Conservation (phyloP, 768 basidiomycete genomes). For the Pleurotus citrinopileatus region DNA sequence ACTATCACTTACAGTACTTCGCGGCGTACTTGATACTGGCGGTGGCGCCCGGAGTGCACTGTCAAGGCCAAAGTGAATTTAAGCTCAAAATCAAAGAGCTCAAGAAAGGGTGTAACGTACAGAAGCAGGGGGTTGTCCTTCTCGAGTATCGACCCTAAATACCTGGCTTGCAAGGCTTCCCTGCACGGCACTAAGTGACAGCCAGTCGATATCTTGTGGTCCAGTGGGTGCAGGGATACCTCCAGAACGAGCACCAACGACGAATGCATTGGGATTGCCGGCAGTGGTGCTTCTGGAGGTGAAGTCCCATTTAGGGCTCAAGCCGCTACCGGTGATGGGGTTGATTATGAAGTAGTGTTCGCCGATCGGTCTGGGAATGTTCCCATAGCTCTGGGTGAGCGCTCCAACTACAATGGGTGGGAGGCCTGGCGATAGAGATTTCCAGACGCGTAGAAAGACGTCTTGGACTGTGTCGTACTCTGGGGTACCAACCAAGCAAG, state of each 20-base stretch:
- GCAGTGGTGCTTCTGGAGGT: conserved; percentile 33
- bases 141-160: conserved; percentile 50
- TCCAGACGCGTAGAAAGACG: conserved; percentile 23
- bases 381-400: too few species aligned
- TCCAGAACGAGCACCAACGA: conserved; percentile 40
- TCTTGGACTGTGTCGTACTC: conserved; percentile 28
- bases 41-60: conserved; percentile 39
- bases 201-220: conserved; percentile 51
- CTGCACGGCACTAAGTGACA: conserved; percentile 40
- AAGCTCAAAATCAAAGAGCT: neutral
- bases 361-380: conserved; percentile 30
- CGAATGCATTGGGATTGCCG: conserved; percentile 43
- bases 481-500: conserved; percentile 37
- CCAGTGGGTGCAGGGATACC: conserved; percentile 40
- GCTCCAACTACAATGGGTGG: conserved; percentile 10
- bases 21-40: conserved; percentile 50
- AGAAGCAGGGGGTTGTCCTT: conserved; percentile 52
- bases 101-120: conserved; percentile 23
- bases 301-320: conserved; percentile 57
- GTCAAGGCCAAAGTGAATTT: neutral
- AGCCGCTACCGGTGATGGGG: conserved; percentile 35
- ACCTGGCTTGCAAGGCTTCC: conserved; percentile 49
- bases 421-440: conserved; percentile 14
- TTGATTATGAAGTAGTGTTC: conserved; percentile 59
- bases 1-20: conserved; percentile 43